phyloP scores from a whole-genome alignment of 306 rosid genomes.

The Pachyrhizus erosus region DNA sequence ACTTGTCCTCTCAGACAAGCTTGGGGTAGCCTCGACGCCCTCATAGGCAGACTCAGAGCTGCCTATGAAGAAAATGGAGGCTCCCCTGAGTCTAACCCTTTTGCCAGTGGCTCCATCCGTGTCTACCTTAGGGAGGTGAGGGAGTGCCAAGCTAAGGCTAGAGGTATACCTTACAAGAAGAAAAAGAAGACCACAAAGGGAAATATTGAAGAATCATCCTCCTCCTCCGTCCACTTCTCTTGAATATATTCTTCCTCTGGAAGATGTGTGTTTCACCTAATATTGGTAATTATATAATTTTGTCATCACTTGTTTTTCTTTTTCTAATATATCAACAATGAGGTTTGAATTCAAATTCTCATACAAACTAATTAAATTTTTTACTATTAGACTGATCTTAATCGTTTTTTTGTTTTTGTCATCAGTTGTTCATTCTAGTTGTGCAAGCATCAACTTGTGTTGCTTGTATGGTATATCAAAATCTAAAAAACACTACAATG shows the following conservation, averaged over 20 bases:
- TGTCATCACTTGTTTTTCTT: background rate
- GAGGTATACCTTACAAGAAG: constrained; percentile 97
- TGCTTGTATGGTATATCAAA: background rate
- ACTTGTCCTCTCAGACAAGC: constrained; percentile 92
- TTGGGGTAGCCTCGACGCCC: constrained; percentile 98
- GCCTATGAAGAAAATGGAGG: constrained; percentile 99
- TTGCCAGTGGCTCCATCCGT: constrained; percentile 81
- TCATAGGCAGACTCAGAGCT: constrained; percentile 91
- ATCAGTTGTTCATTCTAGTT: background rate
- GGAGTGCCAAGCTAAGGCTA: constrained; percentile 92
- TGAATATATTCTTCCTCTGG: constrained; percentile 40
- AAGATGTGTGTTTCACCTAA: constrained; percentile 4
- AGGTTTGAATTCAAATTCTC: background rate
- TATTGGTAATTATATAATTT: constrained; percentile 47
- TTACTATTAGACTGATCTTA: background rate
- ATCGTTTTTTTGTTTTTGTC: background rate
- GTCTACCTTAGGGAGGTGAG: constrained; percentile 87
- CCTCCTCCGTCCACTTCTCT: constrained; percentile 55
- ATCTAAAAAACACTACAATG: background rate
- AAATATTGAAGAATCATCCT: constrained; percentile 46
- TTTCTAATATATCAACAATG: background rate
- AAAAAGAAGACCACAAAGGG: constrained; percentile 70
- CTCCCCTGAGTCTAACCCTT: constrained; percentile 75
- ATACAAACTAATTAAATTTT: background rate
- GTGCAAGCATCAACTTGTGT: background rate